A percentile compares a stretch with the other conserved stretches of the same genome.
Conservation (phyloP, 2,329 filamentous ascomycete genomes). For the Arthrobotrys entomopaga region DNA sequence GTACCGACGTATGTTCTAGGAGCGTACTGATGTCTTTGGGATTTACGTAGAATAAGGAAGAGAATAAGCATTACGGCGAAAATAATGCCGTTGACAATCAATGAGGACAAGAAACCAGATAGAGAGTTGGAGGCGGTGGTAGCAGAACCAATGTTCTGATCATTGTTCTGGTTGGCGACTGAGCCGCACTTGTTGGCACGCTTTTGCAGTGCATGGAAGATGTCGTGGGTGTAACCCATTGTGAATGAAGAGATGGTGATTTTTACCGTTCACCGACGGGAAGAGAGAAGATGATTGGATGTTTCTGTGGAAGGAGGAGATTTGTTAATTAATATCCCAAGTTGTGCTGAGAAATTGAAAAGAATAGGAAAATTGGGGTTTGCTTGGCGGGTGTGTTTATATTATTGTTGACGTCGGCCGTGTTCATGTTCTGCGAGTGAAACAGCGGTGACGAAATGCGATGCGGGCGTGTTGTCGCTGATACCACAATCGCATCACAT, state of each 20-base stretch:
- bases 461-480: conserved; percentile 34
- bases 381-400: too few relatives aligned
- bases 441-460: conserved; percentile 12
- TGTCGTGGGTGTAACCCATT: conserved; percentile 52
- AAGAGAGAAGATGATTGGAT: conserved; percentile 13
- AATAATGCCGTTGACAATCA: conserved; percentile 65
- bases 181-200: conserved; percentile 38
- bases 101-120: conserved; percentile 65
- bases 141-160: conserved; percentile 60
- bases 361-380: neutral
- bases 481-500: conserved; percentile 9
- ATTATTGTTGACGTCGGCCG: neutral
- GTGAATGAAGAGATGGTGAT: conserved; percentile 32
- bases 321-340: neutral
- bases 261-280: conserved; percentile 49
- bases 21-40: conserved; percentile 67
- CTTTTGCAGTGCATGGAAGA: conserved; percentile 40
- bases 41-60: conserved; percentile 67
- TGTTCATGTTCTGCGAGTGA: too few relatives aligned
- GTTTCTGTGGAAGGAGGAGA: neutral
- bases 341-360: neutral
- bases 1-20: conserved; percentile 69
- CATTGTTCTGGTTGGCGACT: conserved; percentile 54
- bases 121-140: conserved; percentile 61
- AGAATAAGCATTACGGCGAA: conserved; percentile 64